Evolutionary conservation across 768 basidiomycete species (phyloP).

Genomic region (Tricholomella constricta): DNA sequence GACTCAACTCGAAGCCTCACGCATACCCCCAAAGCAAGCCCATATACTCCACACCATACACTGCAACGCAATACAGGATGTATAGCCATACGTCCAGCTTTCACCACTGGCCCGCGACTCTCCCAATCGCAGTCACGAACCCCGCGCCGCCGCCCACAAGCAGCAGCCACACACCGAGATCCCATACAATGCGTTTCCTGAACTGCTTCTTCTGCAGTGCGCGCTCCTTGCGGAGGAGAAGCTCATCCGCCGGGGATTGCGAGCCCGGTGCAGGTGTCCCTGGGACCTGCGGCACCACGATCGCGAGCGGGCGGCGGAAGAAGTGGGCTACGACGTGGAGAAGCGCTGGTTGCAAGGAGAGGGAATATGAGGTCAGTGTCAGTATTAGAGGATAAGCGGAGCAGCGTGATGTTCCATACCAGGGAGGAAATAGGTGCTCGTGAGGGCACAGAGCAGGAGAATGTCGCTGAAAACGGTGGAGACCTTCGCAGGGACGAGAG

Average conservation of each 20-base stretch:
- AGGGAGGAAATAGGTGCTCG: conserved; percentile 64
- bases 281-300: conserved; percentile 60
- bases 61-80: not conserved
- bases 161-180: conserved; percentile 79
- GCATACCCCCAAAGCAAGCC: not conserved
- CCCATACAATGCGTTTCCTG: conserved; percentile 77
- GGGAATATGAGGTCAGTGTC: not conserved
- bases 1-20: not conserved
- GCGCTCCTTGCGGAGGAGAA: conserved; percentile 85
- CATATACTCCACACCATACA: not conserved
- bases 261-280: conserved; percentile 28
- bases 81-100: not conserved
- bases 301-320: conserved; percentile 81
- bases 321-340: conserved; percentile 83
- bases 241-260: conserved; percentile 48
- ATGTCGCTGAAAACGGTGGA: conserved; percentile 46
- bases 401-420: conserved; percentile 34
- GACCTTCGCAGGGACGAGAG: conserved; percentile 44
- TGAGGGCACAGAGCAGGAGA: conserved; percentile 51
- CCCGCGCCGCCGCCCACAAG: conserved; percentile 59
- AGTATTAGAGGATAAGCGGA: not conserved
- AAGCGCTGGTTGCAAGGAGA: conserved; percentile 44
- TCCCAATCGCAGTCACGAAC: conserved; percentile 58
- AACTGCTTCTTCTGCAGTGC: conserved; percentile 76
- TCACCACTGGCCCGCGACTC: conserved; percentile 55